Conservation (phyloP, 164 flowering plant genomes). For the Hamamelis virginiana region DNA sequence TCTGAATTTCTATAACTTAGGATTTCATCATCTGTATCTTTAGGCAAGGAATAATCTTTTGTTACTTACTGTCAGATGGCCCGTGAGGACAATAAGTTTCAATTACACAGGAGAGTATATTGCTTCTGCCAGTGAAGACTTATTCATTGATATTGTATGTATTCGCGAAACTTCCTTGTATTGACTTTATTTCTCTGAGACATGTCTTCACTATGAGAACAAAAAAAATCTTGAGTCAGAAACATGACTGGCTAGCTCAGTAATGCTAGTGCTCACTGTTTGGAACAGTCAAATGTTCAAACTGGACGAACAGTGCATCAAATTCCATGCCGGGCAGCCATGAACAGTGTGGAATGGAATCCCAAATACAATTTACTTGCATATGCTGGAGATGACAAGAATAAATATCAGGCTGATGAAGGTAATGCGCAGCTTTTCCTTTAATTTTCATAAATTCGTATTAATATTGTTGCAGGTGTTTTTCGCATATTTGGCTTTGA, state of each 20-base stretch:
- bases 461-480: conserved; percentile 71
- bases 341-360: conserved; percentile 99
- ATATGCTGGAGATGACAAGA: conserved; percentile 98
- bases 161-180: not conserved
- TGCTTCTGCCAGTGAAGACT: conserved; percentile 98
- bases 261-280: conserved; percentile 1
- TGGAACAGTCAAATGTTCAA: conserved; percentile 72
- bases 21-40: not conserved
- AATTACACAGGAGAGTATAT: conserved; percentile 87
- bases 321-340: conserved; percentile 91
- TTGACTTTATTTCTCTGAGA: not conserved
- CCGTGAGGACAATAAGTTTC: conserved; percentile 96
- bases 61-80: conserved; percentile 66
- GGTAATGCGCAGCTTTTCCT: conserved; percentile 34
- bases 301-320: conserved; percentile 91
- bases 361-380: conserved; percentile 89
- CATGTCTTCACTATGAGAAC: not conserved
- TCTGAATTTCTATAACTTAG: not conserved
- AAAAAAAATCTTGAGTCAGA: too few relatives aligned
- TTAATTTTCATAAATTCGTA: too few relatives aligned
- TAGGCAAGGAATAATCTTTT: conserved; percentile 4
- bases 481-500: conserved; percentile 90
- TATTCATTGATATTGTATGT: conserved; percentile 90
- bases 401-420: conserved; percentile 93
- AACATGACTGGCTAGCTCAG: not conserved